Evolutionary conservation across 2,329 filamentous ascomycete species (phyloP), one percentile per base, ranked within the genome.

Genomic region (Cordyceps tenuipes): DNA sequence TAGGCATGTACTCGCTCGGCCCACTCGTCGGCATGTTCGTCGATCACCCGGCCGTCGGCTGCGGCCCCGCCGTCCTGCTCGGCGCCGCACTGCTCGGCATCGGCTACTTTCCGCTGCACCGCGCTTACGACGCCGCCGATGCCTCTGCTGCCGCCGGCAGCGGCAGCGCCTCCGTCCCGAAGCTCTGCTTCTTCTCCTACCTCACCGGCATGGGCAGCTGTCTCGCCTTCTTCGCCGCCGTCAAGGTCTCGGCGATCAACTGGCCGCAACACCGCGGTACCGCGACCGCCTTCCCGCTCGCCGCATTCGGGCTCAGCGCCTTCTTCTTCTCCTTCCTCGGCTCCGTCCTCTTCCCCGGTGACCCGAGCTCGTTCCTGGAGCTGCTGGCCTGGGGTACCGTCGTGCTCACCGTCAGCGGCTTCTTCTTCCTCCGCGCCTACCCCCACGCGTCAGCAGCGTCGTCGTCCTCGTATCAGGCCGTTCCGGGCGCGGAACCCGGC

Each of bases 1-100:
- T 97, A 69, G 93, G 93, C 69, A 96, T 97, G 90, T 97, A 97
- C 75, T 86, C 86, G 8, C 82, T 90, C 69, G 94, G 94, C 31
- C 89, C 97, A 67, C 92, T 93, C 1, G 82, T 95, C 64, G 94
- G 94, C 59, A 83, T 96, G 67, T 83, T 97, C 65, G 87, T 96
- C 63, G 94, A 99, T 74, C 78, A 81, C 57, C 87, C 84, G 68
- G 91, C 93, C 0, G 41, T 62, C 39, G 61, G 61, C 13, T 90
- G 93, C 48, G 82, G 91, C 56, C 85, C 89, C 57, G 88, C 91
- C 58, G 87, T 94, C 6, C 74, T 95, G 12, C 77, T 87, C 51
- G 93, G 93, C 46, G 84, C 88, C 12, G 67, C 92, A 19, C 76
- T 88, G 34, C 81, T 99, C 46, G 86, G 83, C 13, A 69, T 83